Evolutionary conservation across 495 filamentous ascomycete species (phyloP), one percentile per base, ranked within the genome.

Genomic region (Hypoxylon lienhwacheense): DNA sequence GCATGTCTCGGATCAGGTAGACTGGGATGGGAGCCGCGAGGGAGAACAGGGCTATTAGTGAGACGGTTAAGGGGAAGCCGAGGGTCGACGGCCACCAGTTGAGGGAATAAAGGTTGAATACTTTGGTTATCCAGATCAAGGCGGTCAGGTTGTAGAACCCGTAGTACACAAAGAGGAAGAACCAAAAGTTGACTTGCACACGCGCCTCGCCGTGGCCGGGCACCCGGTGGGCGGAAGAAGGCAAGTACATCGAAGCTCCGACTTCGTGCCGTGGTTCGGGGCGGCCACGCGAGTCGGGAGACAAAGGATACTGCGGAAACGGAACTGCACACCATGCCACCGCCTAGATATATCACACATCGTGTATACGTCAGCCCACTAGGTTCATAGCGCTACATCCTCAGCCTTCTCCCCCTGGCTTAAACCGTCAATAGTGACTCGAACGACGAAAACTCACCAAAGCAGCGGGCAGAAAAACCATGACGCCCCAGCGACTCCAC

Each of bases 161-260:
- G 64, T 85, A 85, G 69, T 84, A 85, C 31, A 84, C 74, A 12
- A 81, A 76, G 2, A 85, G 71, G 66, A 85, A 85, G 70, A 83
- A 84, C 81, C 81, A 85, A 56, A 85, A 85, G 69, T 84, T 84
- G 50, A 85, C 75, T 36, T 76, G 77, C 3, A 84, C 82, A 20
- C 73, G 73, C 7, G 80, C 77, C 43, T 77, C 72, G 17, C 82
- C 82, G 71, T 85, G 82, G 31, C 82, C 82, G 1, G 82, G 82
- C 0, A 67, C 66, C 31, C 74, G 74, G 26, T 69, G 65, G 4
- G 47, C 50, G n/a, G 46, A 36, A 11, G 56, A 34, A 4, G 72
- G 66, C 7, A 55, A 37, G 7, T 45, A 52, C 6, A 42, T 47
- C 32, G 16, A 33, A 16, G 36, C 28, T 16, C 41, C 47, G n/a